Percentiles rank a stretch among this genome's conserved stretches.
phyloP scores from a whole-genome alignment of 1,284 basidiomycete species.

The Coniferiporia sulphurascens region DNA sequence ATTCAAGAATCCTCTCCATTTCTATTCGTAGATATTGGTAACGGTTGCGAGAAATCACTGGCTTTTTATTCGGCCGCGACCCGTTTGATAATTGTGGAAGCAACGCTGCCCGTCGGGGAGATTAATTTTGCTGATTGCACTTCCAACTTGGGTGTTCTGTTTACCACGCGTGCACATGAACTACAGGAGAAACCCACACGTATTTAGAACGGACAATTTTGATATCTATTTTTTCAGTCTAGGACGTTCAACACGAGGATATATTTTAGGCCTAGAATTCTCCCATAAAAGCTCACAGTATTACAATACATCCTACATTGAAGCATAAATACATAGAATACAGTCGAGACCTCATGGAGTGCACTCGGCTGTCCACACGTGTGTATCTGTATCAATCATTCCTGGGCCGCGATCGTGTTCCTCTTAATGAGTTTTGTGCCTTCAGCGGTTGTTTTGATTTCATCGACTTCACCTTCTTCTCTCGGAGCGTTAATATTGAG shows the following conservation, averaged over 20 bases:
- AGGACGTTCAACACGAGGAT: neutral
- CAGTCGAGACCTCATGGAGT: no score
- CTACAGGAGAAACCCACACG: neutral
- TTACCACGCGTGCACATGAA: neutral
- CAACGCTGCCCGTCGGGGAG: neutral
- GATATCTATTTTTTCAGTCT: neutral
- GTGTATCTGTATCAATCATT: neutral
- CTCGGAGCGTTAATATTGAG: constrained; percentile 49
- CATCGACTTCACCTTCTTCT: constrained; percentile 27
- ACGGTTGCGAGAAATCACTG: no score
- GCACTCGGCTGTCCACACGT: neutral
- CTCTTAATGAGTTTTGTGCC: neutral
- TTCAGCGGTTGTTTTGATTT: neutral
- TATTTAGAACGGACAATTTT: no score
- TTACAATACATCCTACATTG: neutral
- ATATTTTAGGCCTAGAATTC: neutral
- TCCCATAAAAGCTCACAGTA: neutral
- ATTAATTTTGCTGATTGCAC: no score
- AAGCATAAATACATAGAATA: neutral
- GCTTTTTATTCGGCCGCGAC: neutral
- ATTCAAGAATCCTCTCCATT: no score
- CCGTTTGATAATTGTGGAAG: no score
- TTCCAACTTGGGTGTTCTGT: neutral
- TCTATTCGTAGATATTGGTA: no score
- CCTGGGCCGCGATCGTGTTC: constrained; percentile 9